A percentile compares a stretch with the other conserved stretches of the same genome.
These are phyloP conservation scores for Lodderomyces margitis DNA, from an alignment of 1,139 yeast species.

Conservation along the genomic window DNA sequence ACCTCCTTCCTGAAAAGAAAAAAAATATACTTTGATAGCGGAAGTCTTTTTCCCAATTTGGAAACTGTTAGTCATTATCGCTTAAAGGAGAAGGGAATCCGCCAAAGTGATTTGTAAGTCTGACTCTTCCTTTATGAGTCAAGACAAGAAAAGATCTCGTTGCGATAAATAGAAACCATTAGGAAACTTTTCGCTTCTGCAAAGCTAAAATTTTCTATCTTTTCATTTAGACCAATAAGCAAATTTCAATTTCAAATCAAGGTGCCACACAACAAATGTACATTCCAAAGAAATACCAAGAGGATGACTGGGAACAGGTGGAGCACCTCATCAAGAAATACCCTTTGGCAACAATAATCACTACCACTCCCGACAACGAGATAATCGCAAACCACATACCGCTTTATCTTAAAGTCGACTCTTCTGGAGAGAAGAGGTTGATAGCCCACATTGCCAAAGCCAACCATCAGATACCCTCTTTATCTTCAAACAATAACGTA, in stretches of 20 bases:
- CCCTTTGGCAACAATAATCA: constrained; percentile 55
- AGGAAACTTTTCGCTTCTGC: no score
- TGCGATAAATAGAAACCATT: no score
- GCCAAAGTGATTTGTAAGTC: no score
- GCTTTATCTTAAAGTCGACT: constrained; percentile 40
- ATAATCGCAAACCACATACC: constrained; percentile 61
- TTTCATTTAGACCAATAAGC: not conserved
- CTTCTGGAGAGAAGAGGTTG: constrained; percentile 39
- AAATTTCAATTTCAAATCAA: not conserved
- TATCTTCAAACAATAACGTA: constrained; percentile 40
- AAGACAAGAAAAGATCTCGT: no score
- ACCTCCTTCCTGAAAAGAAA: no score
- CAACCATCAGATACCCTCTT: constrained; percentile 52
- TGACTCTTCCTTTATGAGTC: no score
- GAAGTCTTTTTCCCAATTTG: no score
- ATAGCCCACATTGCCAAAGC: constrained; percentile 57
- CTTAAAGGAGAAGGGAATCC: no score
- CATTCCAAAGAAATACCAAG: constrained; percentile 29
- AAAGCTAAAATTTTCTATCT: no score
- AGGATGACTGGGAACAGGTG: constrained; percentile 38
- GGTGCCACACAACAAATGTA: constrained; percentile 21
- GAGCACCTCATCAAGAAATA: constrained; percentile 41
- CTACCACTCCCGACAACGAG: constrained; percentile 35
- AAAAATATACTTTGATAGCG: no score
- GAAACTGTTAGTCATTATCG: no score